Base-by-base conservation (phyloP, 257 asterid genomes). In the Solanum chaucha region DNA sequence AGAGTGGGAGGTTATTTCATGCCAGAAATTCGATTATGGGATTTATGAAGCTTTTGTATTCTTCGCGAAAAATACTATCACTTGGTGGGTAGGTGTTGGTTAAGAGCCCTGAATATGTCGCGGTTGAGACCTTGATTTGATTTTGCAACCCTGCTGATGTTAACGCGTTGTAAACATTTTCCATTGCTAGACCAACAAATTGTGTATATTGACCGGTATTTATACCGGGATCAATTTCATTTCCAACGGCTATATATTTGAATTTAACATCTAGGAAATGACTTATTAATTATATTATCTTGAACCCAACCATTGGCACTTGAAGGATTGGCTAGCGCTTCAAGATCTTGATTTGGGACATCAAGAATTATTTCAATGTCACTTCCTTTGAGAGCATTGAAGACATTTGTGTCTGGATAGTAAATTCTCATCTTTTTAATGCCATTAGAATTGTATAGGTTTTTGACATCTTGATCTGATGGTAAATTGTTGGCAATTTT, bases 171-270 rank as follows among this genome's bases (percentile, higher is more conserved):
- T 89, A 85, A 2, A 93, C 34, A 85, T 90, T 93, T 41, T 65
- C 64, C 86, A 90, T 90, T 48, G 92, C 88, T 0, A 87, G 93
- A 20, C 17, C 90, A 24, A 87, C 75, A 30, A 2, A 87, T 6
- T 11, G 82, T 11, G 87, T 46, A 10, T 40, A 61, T 10, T 26
- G 3, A 14, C 38, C 13, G 0, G 2, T 74, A 22, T 5, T 0
- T 10, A 0, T 67, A 0, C 1, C 1, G 2, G 92, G 84, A 28
- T 44, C 19, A 8, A 91, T 86, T 65, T 91, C 92, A 24, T 93
- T 93, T 32, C 95, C 94, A 3, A 88, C 91, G 2, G 88, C 88
- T 32, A 93, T 88, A 88, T 89, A 91, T 59, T 86, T 88, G 86
- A 91, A 90, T 4, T 80, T 89, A 46, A 93, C 91, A 61, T 86